Base-by-base conservation (phyloP, 163 green algal genomes). In the Scenedesmus sp. region DNA sequence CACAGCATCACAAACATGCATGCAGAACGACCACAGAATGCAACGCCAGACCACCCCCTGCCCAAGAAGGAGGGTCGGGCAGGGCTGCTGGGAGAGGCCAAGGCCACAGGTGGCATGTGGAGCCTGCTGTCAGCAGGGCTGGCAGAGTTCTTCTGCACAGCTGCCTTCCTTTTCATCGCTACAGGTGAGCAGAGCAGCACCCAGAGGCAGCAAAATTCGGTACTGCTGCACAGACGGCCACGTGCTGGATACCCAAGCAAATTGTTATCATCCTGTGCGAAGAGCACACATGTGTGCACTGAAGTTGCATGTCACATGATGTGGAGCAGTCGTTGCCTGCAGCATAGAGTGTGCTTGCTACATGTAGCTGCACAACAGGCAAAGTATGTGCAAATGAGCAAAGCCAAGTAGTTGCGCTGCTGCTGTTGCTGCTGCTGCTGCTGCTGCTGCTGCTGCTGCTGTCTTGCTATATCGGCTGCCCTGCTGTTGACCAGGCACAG, bases 101-200 rank as follows among this genome's bases (percentile, higher is more conserved):
- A 18, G 7, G 30, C 26, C 7, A 26, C 65, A 76, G 65, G 65
- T 9, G 65, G 30, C 65, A 37, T 16, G 9, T 40, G 30, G 30
- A 76, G 65, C 65, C 46, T 81, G 83, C 26, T 53, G 24, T 81
- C 85, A 51, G 85, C 85, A 51, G 70, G 40, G 18, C n/a, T 89
- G 26, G 85, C 85, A 44, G 85, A 89, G 85, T 89, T 89, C 61
- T 89, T 89, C 61, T 89, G 85, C 85, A 89, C 85, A 46, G 85
- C 85, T 37, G 85, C 85, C 9, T 89, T 89, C 70, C 43, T 89
- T 24, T 83, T 89, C 22, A 16, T 83, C 1, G 61, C 84, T 6
- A 89, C 85, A 68, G 83, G 37, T 76, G 51, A 0, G 30, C 7
- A 18, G 65, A 37, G 30, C 65, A 76, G 30, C 65, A 37, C n/a